Evolutionary conservation across 257 asterid genomes (phyloP), one percentile per base, ranked within the genome.

Genomic region (Przewalskia tangutica): DNA sequence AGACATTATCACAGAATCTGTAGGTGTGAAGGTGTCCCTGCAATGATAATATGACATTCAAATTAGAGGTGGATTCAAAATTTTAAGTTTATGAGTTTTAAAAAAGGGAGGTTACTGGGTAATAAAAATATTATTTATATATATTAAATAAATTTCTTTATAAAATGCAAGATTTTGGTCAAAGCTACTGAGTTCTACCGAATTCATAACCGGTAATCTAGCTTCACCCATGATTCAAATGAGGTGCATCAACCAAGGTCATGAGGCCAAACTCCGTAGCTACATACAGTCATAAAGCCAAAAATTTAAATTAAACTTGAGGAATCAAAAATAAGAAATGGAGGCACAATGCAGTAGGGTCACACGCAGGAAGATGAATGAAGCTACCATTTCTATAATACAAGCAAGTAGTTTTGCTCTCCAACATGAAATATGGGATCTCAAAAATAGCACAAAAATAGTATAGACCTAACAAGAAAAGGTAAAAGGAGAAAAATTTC

Each of bases 21-120:
- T 95, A 95, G 14, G 95, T 93, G 86, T 93, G 98, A 82, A 95
- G 98, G 92, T 95, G 98, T 77, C 98, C 98, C 97, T 93, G 89
- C 13, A 38, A 70, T 50, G 75, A 78, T 62, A 80, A 63, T 84
- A 34, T 5, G 67, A 4, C 40, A 23, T 62, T 62, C 40, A 23
- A 62, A 10, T 62, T 2, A 20, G 40, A 62, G 17, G 40, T 4
- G 17, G 17, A 10, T 20, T 10, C 3, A 23, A 14, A 62, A 4
- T 10, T 62, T 62, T 23, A 7, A 62, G 40, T 60, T 58, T 18
- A 58, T 18, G 2, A 8, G 6, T 58, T 58, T 5, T 60, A 60
- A 3, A 60, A 59, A 20, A 60, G 36, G 9, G 3, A 60, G 10
- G 3, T 20, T 60, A 9, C 16, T 38, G 42, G 6, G 6, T 38